A percentile compares a stretch with the other conserved stretches of the same genome.
Conservation (phyloP, 352 stramenopile species). For the Phytophthora multivora region DNA sequence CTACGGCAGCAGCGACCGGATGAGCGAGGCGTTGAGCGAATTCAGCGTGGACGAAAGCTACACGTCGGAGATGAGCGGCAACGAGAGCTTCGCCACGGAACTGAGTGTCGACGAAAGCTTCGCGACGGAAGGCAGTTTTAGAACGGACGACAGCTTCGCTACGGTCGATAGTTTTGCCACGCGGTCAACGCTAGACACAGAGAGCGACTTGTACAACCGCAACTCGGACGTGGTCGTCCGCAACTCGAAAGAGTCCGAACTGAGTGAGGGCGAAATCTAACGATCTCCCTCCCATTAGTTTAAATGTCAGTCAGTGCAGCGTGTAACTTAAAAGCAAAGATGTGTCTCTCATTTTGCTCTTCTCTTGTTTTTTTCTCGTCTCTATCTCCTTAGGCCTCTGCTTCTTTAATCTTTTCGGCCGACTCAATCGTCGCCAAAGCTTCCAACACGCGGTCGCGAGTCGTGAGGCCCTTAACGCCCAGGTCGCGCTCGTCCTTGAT, state of each 20-base stretch:
- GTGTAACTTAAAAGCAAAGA: slow-evolving; percentile 18
- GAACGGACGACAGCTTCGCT: slow-evolving; percentile 12
- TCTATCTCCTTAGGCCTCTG: too few relatives aligned
- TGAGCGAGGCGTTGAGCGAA: slow-evolving; percentile 22
- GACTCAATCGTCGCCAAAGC: slow-evolving; percentile 33
- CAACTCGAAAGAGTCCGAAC: slow-evolving; percentile 35
- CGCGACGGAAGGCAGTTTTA: slow-evolving; percentile 5
- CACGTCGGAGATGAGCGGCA: slow-evolving; percentile 10
- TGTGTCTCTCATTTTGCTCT: neutral
- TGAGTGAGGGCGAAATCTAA: slow-evolving; percentile 53
- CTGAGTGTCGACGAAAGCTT: slow-evolving; percentile 19
- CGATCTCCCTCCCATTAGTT: neutral
- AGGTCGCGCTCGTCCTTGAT: slow-evolving; percentile 86
- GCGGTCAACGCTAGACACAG: slow-evolving; percentile 25
- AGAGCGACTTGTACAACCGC: slow-evolving; percentile 10
- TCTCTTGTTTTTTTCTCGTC: slow-evolving; percentile 7
- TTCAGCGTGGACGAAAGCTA: slow-evolving; percentile 34
- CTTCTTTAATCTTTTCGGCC: too few relatives aligned
- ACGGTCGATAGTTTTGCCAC: slow-evolving; percentile 23
- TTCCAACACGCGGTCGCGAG: slow-evolving; percentile 61
- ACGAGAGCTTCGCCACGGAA: slow-evolving; percentile 18
- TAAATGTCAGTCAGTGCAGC: slow-evolving; percentile 10
- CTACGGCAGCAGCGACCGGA: slow-evolving; percentile 25
- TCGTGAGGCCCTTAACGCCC: slow-evolving; percentile 66
- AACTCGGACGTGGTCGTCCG: slow-evolving; percentile 23